phyloP scores from a whole-genome alignment of 108 stramenopile species.

The Bacterosira constricta region DNA sequence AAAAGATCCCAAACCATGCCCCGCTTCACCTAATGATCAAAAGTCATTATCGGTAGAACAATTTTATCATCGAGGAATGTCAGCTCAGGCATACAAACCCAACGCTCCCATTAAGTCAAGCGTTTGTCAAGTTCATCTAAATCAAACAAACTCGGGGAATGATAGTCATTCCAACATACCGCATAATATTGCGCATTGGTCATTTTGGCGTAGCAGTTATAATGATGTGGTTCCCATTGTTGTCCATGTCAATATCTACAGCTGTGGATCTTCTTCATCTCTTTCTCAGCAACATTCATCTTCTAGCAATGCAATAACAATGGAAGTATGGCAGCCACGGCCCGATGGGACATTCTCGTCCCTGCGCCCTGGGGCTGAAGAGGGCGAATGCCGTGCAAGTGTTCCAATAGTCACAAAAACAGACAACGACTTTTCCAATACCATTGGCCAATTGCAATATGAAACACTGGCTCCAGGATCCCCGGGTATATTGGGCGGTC shows the following conservation, averaged over 20 bases:
- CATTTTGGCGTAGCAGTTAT: slow-evolving; percentile 29
- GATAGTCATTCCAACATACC: neutral
- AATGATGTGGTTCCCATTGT: slow-evolving; percentile 24
- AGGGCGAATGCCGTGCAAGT: slow-evolving; percentile 63
- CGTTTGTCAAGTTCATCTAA: slow-evolving; percentile 12
- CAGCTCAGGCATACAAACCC: slow-evolving; percentile 72
- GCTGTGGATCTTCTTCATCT: slow-evolving; percentile 23
- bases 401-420: neutral
- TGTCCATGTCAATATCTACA: slow-evolving; percentile 22
- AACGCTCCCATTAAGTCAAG: slow-evolving; percentile 46
- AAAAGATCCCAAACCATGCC: neutral
- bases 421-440: neutral
- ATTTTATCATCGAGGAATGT: slow-evolving; percentile 1
- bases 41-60: neutral
- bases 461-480: slow-evolving; percentile 68
- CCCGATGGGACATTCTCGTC: slow-evolving; percentile 68
- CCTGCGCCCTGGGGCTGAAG: slow-evolving; percentile 38
- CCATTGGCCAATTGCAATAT: slow-evolving; percentile 19
- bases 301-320: neutral
- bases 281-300: neutral
- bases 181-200: slow-evolving; percentile 52
- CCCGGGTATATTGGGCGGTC: slow-evolving; percentile 55
- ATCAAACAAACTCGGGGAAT: neutral
- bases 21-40: neutral
- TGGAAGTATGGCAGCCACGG: slow-evolving; percentile 74